Evolutionary conservation across 495 filamentous ascomycete species (phyloP).

Genomic region (Penicillium pancosmium): DNA sequence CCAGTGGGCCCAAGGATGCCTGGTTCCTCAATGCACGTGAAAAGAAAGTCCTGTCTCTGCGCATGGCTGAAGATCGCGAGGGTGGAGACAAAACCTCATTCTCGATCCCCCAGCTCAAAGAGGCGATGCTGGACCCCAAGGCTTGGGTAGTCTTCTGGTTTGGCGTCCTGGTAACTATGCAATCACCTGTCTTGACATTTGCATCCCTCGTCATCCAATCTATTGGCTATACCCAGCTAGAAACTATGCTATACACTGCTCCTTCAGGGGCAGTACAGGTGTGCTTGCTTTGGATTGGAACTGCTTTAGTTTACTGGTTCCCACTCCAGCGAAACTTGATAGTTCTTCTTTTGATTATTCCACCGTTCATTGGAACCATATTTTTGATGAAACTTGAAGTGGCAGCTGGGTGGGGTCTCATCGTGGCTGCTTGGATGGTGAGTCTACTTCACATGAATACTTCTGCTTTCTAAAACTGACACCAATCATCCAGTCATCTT

Average conservation of each 20-base stretch:
- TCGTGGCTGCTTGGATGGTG: constrained; percentile 40
- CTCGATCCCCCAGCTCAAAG: constrained; percentile 57
- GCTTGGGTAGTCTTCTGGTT: constrained; percentile 62
- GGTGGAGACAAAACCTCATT: constrained; percentile 62
- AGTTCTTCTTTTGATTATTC: constrained; percentile 26
- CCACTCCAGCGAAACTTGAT: constrained; percentile 29
- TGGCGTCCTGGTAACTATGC: constrained; percentile 42
- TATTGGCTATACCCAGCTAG: constrained; percentile 30
- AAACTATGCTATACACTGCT: constrained; percentile 37
- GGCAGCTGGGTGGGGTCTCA: constrained; percentile 34
- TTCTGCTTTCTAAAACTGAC: background rate
- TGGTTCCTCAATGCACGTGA: constrained; percentile 59
- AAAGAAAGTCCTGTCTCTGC: constrained; percentile 53
- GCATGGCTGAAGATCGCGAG: constrained; percentile 59
- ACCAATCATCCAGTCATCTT: constrained; percentile 22
- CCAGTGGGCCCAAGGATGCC: constrained; percentile 59
- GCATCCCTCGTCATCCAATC: constrained; percentile 39
- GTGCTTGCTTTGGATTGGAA: constrained; percentile 35
- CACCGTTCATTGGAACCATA: constrained; percentile 31
- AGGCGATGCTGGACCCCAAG: constrained; percentile 59
- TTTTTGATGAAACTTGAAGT: constrained; percentile 35
- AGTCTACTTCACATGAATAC: constrained; percentile 3
- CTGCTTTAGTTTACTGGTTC: constrained; percentile 23
- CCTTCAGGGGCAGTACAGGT: constrained; percentile 39
- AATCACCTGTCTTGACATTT: constrained; percentile 32